These are phyloP conservation scores for Canna indica DNA, from an alignment of 176 grass and related monocot genomes.

Conservation along the genomic window DNA sequence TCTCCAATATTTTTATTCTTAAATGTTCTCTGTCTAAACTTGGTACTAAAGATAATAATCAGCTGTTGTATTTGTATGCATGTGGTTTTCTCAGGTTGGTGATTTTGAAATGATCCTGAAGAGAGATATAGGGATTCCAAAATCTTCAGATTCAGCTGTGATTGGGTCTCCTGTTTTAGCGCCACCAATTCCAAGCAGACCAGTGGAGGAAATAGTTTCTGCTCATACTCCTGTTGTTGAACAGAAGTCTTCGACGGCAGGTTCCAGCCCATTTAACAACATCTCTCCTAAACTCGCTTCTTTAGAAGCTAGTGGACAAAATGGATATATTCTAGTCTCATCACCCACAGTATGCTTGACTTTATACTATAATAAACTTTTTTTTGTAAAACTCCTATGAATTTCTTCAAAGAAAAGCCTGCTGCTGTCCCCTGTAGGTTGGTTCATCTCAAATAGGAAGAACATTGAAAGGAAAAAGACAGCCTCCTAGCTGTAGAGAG, in stretches of 20 bases:
- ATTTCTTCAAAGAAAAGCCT: neutral
- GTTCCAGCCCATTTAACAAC: neutral
- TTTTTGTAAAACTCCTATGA: neutral
- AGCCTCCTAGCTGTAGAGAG: slow-evolving; percentile 8
- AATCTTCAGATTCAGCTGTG: neutral
- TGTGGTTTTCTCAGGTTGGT: neutral
- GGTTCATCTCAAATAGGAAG: neutral
- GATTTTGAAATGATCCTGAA: slow-evolving; percentile 4
- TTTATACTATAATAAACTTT: neutral
- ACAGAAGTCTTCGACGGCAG: neutral
- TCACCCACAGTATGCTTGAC: neutral
- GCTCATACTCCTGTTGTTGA: neutral
- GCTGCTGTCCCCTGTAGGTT: neutral
- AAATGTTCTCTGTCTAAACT: neutral
- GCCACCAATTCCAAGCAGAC: slow-evolving; percentile 4
- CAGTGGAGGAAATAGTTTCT: neutral
- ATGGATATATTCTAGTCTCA: slow-evolving; percentile 7
- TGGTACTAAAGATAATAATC: neutral
- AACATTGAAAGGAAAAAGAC: slow-evolving; percentile 6
- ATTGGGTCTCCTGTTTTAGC: neutral
- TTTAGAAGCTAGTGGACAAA: neutral
- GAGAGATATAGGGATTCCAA: neutral
- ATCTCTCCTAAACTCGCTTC: neutral
- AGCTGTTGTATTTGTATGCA: neutral
- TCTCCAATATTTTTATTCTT: no score